Evolutionary conservation across 1,284 basidiomycete genomes (phyloP).

Genomic region (Cutaneotrichosporon sp.): DNA sequence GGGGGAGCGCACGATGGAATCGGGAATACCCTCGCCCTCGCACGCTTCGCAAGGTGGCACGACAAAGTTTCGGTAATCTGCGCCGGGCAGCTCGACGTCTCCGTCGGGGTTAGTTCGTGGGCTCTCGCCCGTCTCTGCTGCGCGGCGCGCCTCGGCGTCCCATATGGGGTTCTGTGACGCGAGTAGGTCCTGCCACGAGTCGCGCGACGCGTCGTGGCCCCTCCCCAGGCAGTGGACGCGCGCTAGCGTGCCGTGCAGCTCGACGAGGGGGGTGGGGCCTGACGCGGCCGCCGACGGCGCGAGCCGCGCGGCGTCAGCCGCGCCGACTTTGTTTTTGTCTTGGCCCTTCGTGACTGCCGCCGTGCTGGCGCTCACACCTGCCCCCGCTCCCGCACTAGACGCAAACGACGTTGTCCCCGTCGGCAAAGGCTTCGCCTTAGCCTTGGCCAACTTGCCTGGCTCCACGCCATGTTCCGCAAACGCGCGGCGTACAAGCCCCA

Average conservation of each 20-base stretch:
- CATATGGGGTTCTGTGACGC: conserved; percentile 70
- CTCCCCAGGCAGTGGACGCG: conserved; percentile 66
- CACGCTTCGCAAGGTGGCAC: conserved; percentile 71
- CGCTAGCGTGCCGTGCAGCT: conserved; percentile 83
- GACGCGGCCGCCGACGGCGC: too few species aligned
- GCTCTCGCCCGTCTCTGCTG: conserved; percentile 57
- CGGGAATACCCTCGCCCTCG: conserved; percentile 46
- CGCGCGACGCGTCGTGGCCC: conserved; percentile 63
- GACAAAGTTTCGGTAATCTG: conserved; percentile 68
- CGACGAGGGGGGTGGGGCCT: conserved; percentile 54
- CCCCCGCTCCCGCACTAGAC: too few species aligned
- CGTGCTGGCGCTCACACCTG: background rate
- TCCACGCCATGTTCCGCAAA: background rate
- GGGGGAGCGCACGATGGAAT: conserved; percentile 2
- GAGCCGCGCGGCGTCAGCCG: too few species aligned
- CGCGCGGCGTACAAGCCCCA: conserved; percentile 45
- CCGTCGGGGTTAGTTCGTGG: conserved; percentile 86
- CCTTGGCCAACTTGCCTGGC: too few species aligned
- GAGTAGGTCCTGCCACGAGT: conserved; percentile 68
- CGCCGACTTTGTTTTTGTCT: too few species aligned
- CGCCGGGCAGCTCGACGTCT: conserved; percentile 77
- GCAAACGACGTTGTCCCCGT: background rate
- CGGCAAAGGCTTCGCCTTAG: background rate
- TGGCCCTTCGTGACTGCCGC: too few species aligned
- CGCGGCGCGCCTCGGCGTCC: conserved; percentile 63